Evolutionary conservation across 179 eudicot species (phyloP).

Genomic region (Vitellaria paradoxa): DNA sequence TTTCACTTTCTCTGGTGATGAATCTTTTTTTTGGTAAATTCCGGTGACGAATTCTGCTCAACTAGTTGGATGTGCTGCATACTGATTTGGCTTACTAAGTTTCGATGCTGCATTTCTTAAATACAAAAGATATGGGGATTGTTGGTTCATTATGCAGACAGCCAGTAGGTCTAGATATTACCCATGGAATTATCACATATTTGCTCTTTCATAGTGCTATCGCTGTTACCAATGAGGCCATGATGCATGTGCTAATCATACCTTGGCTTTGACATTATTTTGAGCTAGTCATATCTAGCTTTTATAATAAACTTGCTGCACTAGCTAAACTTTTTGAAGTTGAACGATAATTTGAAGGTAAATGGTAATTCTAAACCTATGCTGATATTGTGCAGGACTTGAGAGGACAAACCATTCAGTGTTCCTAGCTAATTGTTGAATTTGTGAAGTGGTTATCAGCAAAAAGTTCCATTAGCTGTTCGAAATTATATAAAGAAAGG

Average conservation of each 20-base stretch:
- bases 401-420: too few relatives aligned
- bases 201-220: not conserved
- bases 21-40: too few relatives aligned
- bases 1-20: not conserved
- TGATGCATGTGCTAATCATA: not conserved
- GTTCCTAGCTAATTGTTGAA: too few relatives aligned
- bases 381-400: too few relatives aligned
- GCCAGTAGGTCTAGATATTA: not conserved
- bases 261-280: conserved; percentile 4
- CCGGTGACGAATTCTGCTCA: not conserved
- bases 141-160: not conserved
- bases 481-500: too few relatives aligned
- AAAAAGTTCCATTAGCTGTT: too few relatives aligned
- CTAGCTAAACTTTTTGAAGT: too few relatives aligned
- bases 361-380: not conserved
- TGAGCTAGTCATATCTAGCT: not conserved
- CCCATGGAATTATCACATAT: not conserved
- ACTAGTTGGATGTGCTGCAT: conserved; percentile 3
- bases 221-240: not conserved
- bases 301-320: conserved; percentile 1
- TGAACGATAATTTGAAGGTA: not conserved
- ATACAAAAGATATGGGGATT: not conserved
- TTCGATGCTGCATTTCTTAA: not conserved
- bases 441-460: too few relatives aligned
- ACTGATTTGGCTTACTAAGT: not conserved